Evolutionary conservation across 495 filamentous ascomycete genomes (phyloP).

Genomic region (Trichoderma orchidacearum): DNA sequence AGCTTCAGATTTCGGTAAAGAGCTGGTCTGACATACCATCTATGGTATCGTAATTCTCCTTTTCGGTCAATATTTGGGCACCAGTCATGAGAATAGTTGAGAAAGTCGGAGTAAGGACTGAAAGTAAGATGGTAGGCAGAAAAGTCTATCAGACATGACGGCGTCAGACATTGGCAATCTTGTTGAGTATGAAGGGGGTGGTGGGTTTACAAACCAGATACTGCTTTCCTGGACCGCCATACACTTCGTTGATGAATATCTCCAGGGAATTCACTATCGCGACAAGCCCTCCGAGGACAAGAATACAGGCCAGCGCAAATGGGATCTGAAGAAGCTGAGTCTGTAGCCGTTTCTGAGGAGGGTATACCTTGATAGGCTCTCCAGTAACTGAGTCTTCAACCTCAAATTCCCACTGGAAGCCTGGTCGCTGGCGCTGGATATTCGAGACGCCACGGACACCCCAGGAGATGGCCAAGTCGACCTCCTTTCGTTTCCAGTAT

Average conservation of each 20-base stretch:
- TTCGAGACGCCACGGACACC: slow-evolving; percentile 76
- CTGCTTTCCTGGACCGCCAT: slow-evolving; percentile 76
- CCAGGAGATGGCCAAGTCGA: slow-evolving; percentile 84
- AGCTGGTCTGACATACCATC: slow-evolving; percentile 27
- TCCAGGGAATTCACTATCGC: slow-evolving; percentile 85
- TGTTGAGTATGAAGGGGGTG: neutral
- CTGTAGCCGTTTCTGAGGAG: slow-evolving; percentile 59
- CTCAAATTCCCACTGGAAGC: slow-evolving; percentile 68
- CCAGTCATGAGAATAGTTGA: slow-evolving; percentile 60
- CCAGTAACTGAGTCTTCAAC: slow-evolving; percentile 71
- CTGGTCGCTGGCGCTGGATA: slow-evolving; percentile 60
- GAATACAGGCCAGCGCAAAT: slow-evolving; percentile 61
- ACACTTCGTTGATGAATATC: slow-evolving; percentile 90
- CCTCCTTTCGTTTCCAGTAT: slow-evolving; percentile 92
- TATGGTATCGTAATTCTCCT: slow-evolving; percentile 85
- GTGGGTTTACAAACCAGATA: slow-evolving; percentile 48
- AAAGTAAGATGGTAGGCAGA: slow-evolving; percentile 75
- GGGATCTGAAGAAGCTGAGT: slow-evolving; percentile 79
- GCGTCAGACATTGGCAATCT: slow-evolving; percentile 3
- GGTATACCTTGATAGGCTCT: slow-evolving; percentile 65
- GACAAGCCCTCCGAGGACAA: slow-evolving; percentile 67
- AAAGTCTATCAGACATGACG: slow-evolving; percentile 49
- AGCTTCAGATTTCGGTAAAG: neutral
- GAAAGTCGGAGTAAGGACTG: slow-evolving; percentile 66
- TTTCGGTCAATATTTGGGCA: slow-evolving; percentile 67